Evolutionary conservation across 495 filamentous ascomycete genomes (phyloP), one percentile per base, ranked within the genome.

Genomic region (Extremus antarcticus): DNA sequence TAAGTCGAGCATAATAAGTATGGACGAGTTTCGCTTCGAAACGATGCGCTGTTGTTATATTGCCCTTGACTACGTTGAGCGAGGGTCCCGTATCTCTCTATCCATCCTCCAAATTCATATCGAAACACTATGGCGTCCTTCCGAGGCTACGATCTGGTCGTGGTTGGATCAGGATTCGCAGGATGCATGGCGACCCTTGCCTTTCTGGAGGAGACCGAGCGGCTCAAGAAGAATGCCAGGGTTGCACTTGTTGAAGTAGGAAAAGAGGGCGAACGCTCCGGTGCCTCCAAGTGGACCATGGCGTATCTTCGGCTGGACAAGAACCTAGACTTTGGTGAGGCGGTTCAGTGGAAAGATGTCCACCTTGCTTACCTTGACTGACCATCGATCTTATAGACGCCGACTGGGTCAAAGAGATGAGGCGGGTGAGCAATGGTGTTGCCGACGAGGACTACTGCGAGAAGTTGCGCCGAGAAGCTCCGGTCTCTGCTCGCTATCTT

Each of bases 261-360:
- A 46, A 64, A 63, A 43, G 43, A 55, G 13, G 59, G 53, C 21
- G 64, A 66, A 51, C 52, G 64, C 22, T 66, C 55, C 20, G 59
- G 56, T 17, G 62, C 62, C 13, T 61, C 57, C 0, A 51, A 62
- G 9, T 66, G 62, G 64, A 66, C 64, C 0, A 66, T 66, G 64
- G 64, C 64, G 1, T 66, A 66, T 40, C 53, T 66, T 22, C 43
- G 61, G 15, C 38, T 65, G 11, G 55, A 64, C 53, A 62, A 64
- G 35, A 54, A 64, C 41, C 47, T 64, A 20, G 51, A 51, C 45
- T 64, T 64, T 43, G 56, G 50, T 53, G 25, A 24, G 56, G 9
- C 19, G 9, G 1, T 9, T 20, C 43, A 17, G 41, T n/a, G 25
- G n/a, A 52, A 9, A 39, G 35, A 9, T 9, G n/a, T 9, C 35